phyloP scores from a whole-genome alignment of 306 rosid species.

The Begonia masoniana region DNA sequence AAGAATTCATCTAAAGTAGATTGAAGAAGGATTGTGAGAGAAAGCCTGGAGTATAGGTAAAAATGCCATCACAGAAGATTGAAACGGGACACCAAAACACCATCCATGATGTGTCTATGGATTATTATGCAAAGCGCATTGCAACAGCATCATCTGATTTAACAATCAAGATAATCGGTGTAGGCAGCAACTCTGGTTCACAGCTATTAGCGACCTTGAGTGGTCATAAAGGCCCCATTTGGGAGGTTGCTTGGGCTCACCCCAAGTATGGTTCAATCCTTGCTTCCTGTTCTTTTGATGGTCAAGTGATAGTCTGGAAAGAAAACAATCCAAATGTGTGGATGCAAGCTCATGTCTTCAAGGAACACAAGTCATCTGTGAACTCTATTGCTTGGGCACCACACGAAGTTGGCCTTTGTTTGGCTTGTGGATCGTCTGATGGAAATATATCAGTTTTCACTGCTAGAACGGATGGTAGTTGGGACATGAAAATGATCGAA shows the following conservation, averaged over 20 bases:
- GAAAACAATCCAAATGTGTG: constrained; percentile 88
- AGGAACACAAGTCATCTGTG: constrained; percentile 73
- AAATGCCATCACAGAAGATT: constrained; percentile 72
- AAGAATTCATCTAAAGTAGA: constrained; percentile 1
- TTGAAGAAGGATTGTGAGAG: constrained; percentile 2
- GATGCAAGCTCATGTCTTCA: constrained; percentile 69
- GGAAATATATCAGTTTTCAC: constrained; percentile 73
- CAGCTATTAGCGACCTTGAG: constrained; percentile 71
- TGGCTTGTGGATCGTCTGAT: constrained; percentile 91
- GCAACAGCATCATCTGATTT: constrained; percentile 86
- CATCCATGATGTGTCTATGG: constrained; percentile 79
- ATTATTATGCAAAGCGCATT: constrained; percentile 76
- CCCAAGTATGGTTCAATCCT: constrained; percentile 79
- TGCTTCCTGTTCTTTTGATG: constrained; percentile 81
- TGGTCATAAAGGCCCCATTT: constrained; percentile 80
- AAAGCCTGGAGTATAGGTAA: background rate
- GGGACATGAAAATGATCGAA: constrained; percentile 76
- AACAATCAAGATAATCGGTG: constrained; percentile 72
- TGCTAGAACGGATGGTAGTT: constrained; percentile 79
- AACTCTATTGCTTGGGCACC: constrained; percentile 96
- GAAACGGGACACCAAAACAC: constrained; percentile 84
- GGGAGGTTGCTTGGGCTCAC: constrained; percentile 94
- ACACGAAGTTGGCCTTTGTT: constrained; percentile 76
- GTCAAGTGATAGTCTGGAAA: constrained; percentile 75
- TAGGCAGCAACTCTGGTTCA: constrained; percentile 44